Evolutionary conservation across 345 rosid species (phyloP).

Genomic region (Melaleuca quinquenervia): DNA sequence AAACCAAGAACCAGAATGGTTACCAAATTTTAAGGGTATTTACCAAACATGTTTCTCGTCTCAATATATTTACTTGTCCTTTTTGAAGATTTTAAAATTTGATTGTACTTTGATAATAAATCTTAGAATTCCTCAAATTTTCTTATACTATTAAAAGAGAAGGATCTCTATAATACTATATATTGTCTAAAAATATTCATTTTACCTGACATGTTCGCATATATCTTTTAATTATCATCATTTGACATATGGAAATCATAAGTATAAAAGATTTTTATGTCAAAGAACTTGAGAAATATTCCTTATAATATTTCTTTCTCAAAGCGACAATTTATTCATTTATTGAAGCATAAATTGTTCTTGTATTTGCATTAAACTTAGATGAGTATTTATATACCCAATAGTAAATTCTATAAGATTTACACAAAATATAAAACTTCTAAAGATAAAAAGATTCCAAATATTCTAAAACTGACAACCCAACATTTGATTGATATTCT

Average conservation of each 20-base stretch:
- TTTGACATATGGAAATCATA: background rate
- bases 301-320: background rate
- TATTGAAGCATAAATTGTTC: background rate
- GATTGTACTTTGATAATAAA: rapidly evolving
- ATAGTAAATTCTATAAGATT: too few relatives aligned
- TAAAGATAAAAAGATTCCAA: too few relatives aligned
- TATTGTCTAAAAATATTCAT: background rate
- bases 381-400: too few relatives aligned
- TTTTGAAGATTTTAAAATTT: too few relatives aligned
- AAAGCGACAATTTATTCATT: background rate
- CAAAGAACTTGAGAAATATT: background rate
- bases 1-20: too few relatives aligned
- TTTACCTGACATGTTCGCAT: background rate
- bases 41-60: too few relatives aligned
- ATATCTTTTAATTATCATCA: background rate
- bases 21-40: too few relatives aligned
- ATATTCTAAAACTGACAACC: too few relatives aligned
- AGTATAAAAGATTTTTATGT: background rate
- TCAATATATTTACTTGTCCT: too few relatives aligned
- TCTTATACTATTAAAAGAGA: background rate
- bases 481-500: too few relatives aligned
- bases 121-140: background rate
- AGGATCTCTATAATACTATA: background rate
- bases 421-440: too few relatives aligned
- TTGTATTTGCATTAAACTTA: too few relatives aligned